Percentiles rank a stretch among this genome's conserved stretches.
Conservation (phyloP, 805 yeast species). For the Ogataea haglerorum region DNA sequence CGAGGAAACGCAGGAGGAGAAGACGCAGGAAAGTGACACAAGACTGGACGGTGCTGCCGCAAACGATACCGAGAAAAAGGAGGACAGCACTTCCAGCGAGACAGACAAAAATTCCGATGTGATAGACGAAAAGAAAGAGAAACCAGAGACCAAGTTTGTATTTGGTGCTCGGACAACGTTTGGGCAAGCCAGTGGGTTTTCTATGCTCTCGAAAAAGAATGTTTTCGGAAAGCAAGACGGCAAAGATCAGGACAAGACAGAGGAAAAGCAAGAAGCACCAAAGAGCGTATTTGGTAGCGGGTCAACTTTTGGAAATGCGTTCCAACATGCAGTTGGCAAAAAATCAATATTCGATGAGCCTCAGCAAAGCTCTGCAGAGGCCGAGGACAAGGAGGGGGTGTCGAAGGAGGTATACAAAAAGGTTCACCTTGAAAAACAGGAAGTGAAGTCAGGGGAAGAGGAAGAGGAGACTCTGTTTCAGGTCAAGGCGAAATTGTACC, state of each 20-base stretch:
- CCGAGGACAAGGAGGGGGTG: slow-evolving; percentile 29
- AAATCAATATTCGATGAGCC: slow-evolving; percentile 54
- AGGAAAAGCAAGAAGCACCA: slow-evolving; percentile 1
- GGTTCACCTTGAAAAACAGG: slow-evolving; percentile 59
- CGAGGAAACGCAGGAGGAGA: slow-evolving; percentile 3
- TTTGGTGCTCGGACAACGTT: slow-evolving; percentile 54
- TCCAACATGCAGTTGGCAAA: slow-evolving; percentile 47
- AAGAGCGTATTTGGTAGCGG: slow-evolving; percentile 41
- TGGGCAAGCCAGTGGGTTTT: slow-evolving; percentile 42
- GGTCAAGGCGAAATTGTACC: slow-evolving; percentile 76
- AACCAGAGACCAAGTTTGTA: slow-evolving; percentile 42
- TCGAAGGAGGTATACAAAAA: slow-evolving; percentile 43
- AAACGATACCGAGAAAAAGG: slow-evolving; percentile 1
- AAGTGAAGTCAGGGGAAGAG: slow-evolving; percentile 85
- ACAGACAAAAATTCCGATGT: slow-evolving; percentile 1
- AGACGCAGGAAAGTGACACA: not conserved
- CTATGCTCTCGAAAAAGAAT: slow-evolving; percentile 30
- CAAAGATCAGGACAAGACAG: not conserved
- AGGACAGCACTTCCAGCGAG: not conserved
- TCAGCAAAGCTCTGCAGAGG: slow-evolving; percentile 18
- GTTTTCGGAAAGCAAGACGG: slow-evolving; percentile 28
- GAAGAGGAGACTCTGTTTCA: slow-evolving; percentile 66
- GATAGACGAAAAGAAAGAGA: slow-evolving; percentile 1
- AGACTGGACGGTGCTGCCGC: slow-evolving; percentile 6
- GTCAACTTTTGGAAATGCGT: slow-evolving; percentile 51